Evolutionary conservation across 495 filamentous ascomycete genomes (phyloP).

Genomic region (Usnea hakonensis): DNA sequence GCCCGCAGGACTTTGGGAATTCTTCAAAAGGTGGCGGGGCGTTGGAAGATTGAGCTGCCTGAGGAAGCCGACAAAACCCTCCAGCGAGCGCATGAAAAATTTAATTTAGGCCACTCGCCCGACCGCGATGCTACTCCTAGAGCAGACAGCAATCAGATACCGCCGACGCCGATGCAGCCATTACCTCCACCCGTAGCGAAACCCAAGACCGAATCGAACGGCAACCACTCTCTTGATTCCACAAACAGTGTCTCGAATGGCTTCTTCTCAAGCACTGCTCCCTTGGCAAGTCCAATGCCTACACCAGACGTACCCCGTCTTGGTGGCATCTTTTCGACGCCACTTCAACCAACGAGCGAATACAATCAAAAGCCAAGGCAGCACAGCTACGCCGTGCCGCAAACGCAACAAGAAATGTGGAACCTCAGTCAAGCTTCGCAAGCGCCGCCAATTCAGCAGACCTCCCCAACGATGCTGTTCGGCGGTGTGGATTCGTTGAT

Average conservation of each 20-base stretch:
- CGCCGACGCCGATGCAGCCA: slow-evolving; percentile 4
- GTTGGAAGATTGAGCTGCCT: slow-evolving; percentile 83
- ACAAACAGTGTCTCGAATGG: slow-evolving; percentile 3
- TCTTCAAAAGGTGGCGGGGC: slow-evolving; percentile 71
- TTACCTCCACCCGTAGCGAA: neutral
- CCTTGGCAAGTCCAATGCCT: slow-evolving; percentile 12
- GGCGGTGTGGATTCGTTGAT: slow-evolving; percentile 41
- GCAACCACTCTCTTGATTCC: neutral
- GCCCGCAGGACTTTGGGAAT: slow-evolving; percentile 80
- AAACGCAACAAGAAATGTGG: slow-evolving; percentile 9
- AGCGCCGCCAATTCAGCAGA: neutral
- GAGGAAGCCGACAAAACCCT: slow-evolving; percentile 72
- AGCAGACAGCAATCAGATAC: neutral
- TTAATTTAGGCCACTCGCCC: slow-evolving; percentile 36
- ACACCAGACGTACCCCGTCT: neutral
- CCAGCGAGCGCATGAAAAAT: slow-evolving; percentile 53
- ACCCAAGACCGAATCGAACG: neutral
- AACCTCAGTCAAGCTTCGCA: slow-evolving; percentile 4
- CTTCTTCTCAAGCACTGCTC: slow-evolving; percentile 1
- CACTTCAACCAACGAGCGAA: neutral
- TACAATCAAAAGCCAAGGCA: neutral
- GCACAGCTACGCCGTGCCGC: slow-evolving; percentile 6
- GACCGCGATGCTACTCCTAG: slow-evolving; percentile 23
- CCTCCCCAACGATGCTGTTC: slow-evolving; percentile 32
- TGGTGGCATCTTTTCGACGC: slow-evolving; percentile 6